These are phyloP conservation scores for Schwanniomyces etchellsii DNA, from an alignment of 1,139 yeast genomes.

Conservation along the genomic window DNA sequence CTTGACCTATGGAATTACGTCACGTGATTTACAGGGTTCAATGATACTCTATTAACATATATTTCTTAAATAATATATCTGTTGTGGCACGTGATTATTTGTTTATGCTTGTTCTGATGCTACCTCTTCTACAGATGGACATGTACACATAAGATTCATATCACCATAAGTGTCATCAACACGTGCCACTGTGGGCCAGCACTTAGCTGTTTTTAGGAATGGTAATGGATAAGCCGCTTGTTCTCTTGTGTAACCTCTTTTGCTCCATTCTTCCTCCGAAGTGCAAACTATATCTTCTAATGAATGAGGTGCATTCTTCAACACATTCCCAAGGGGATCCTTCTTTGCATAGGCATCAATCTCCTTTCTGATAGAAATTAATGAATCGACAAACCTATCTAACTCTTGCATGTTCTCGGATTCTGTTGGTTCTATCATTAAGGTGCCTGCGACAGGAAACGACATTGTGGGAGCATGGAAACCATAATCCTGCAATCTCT, in stretches of 20 bases:
- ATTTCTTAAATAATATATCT: not conserved
- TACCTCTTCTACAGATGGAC: slow-evolving; percentile 75
- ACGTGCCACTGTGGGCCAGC: slow-evolving; percentile 94
- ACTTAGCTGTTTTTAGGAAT: slow-evolving; percentile 65
- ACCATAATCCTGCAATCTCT: slow-evolving; percentile 94
- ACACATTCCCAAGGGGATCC: slow-evolving; percentile 59
- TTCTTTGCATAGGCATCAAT: slow-evolving; percentile 72
- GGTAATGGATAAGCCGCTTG: slow-evolving; percentile 90
- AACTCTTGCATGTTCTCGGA: slow-evolving; percentile 84
- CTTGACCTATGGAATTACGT: not conserved
- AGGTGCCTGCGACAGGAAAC: slow-evolving; percentile 95
- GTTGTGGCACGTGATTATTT: not conserved
- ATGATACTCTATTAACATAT: not conserved
- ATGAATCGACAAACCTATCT: slow-evolving; percentile 84
- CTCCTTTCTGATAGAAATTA: slow-evolving; percentile 78
- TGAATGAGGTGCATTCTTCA: slow-evolving; percentile 92
- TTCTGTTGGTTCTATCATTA: slow-evolving; percentile 98
- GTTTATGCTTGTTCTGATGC: slow-evolving; percentile 19
- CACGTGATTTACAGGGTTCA: not conserved
- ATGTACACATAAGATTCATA: slow-evolving; percentile 85
- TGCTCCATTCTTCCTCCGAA: slow-evolving; percentile 58
- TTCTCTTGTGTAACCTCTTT: slow-evolving; percentile 86
- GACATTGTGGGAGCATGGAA: slow-evolving; percentile 99
- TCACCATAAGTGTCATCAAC: slow-evolving; percentile 95
- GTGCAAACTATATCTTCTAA: slow-evolving; percentile 66